phyloP scores from a whole-genome alignment of 2,329 filamentous ascomycete genomes.

The Scedosporium minutisporum region DNA sequence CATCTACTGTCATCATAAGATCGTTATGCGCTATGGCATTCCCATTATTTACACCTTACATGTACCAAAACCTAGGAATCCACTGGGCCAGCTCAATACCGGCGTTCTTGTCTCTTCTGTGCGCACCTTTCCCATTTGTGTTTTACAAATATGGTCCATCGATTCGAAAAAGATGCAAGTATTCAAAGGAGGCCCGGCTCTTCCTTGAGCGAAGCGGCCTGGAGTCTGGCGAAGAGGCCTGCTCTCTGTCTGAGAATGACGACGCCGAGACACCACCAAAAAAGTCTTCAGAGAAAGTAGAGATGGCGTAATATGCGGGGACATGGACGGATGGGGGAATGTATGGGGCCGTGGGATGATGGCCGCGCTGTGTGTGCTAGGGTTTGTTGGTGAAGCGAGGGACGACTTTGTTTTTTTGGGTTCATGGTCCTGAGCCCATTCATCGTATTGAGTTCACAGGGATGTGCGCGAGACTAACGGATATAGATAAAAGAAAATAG shows the following conservation, averaged over 20 bases:
- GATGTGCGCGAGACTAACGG: too few relatives aligned
- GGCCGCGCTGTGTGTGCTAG: too few relatives aligned
- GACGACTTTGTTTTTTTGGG: too few relatives aligned
- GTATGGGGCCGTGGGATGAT: neutral
- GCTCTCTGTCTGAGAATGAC: neutral
- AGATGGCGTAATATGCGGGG: neutral
- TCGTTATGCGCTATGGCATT: constrained; percentile 65
- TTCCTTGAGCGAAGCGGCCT: neutral
- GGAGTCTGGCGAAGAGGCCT: neutral
- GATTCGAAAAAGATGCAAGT: neutral
- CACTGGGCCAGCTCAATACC: constrained; percentile 69
- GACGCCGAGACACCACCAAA: neutral
- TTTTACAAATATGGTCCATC: constrained; percentile 63
- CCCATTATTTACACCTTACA: constrained; percentile 58
- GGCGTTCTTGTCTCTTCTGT: constrained; percentile 62
- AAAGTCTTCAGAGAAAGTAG: neutral
- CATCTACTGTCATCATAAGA: constrained; percentile 61
- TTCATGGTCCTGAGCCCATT: too few relatives aligned
- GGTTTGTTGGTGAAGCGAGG: too few relatives aligned
- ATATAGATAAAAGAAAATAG: too few relatives aligned
- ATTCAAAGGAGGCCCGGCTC: neutral
- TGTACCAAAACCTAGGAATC: constrained; percentile 52
- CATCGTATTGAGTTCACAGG: too few relatives aligned
- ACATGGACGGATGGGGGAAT: neutral
- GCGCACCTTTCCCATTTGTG: constrained; percentile 64